These are phyloP conservation scores for Buddleja alternifolia DNA, from an alignment of 257 asterid genomes.

Conservation along the genomic window DNA sequence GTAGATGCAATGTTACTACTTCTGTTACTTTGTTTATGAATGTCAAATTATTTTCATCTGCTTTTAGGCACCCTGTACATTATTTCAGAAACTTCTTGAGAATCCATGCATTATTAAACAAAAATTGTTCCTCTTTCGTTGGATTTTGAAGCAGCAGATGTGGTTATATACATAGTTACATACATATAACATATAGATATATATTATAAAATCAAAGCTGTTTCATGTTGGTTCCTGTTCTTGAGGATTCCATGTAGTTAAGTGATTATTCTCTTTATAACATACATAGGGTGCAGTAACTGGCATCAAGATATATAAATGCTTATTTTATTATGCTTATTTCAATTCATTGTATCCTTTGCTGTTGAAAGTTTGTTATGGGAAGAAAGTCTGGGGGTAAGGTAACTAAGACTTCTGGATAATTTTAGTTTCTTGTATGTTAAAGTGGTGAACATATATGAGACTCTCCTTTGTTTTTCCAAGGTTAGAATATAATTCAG, in stretches of 20 bases:
- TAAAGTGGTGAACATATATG: background rate
- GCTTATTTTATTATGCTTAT: conserved; percentile 4
- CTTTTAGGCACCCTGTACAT: conserved; percentile 9
- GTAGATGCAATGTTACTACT: background rate
- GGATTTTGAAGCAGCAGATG: conserved; percentile 16
- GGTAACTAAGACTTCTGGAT: background rate
- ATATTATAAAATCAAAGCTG: background rate
- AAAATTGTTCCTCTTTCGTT: background rate
- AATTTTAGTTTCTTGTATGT: background rate
- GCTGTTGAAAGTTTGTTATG: background rate
- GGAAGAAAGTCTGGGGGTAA: conserved; percentile 4
- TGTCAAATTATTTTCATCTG: conserved; percentile 8
- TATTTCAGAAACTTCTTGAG: conserved; percentile 12
- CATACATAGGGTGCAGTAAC: conserved; percentile 15
- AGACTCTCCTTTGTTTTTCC: conserved; percentile 10
- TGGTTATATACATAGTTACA: too few species aligned
- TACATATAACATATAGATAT: too few species aligned
- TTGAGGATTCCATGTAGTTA: conserved; percentile 12
- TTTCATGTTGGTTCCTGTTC: background rate
- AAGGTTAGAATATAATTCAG: conserved; percentile 1
- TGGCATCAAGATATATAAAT: background rate
- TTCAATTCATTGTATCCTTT: background rate
- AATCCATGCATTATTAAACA: background rate
- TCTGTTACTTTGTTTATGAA: conserved; percentile 12
- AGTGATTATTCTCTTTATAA: background rate